A percentile compares a stretch with the other conserved stretches of the same genome.
Evolutionary conservation across 352 stramenopile genomes (phyloP).

Genomic region (Aphanomyces cochlioides): DNA sequence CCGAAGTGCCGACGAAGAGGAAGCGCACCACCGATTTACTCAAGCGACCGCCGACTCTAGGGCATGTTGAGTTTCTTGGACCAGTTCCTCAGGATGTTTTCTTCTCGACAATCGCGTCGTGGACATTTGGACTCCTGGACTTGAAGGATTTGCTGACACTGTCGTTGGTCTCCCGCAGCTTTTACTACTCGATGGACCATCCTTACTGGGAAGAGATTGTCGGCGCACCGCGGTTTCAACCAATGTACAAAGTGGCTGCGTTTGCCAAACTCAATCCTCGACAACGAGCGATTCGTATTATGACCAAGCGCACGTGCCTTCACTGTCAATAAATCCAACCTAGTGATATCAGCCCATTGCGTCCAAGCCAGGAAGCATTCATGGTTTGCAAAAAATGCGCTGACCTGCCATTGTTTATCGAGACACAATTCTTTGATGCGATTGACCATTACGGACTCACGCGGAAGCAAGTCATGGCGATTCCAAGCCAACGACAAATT

Average conservation of each 20-base stretch:
- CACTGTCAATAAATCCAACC: neutral
- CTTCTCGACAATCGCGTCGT: neutral
- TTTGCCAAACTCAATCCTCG: neutral
- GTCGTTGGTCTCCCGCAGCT: neutral
- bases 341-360: neutral
- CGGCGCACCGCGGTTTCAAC: neutral
- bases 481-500: neutral
- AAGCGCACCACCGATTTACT: no score
- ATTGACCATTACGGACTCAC: neutral
- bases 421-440: neutral
- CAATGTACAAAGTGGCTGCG: neutral
- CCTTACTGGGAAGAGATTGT: neutral
- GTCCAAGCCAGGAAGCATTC: neutral
- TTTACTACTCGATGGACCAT: neutral
- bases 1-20: no score
- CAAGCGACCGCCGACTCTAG: no score
- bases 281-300: neutral
- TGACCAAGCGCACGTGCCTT: neutral
- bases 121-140: neutral
- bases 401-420: neutral
- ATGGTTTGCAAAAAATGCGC: neutral
- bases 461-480: neutral
- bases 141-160: neutral
- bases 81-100: neutral
- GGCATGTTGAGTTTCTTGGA: no score